Evolutionary conservation across 495 filamentous ascomycete species (phyloP).

Genomic region (Lindgomyces ingoldianus): DNA sequence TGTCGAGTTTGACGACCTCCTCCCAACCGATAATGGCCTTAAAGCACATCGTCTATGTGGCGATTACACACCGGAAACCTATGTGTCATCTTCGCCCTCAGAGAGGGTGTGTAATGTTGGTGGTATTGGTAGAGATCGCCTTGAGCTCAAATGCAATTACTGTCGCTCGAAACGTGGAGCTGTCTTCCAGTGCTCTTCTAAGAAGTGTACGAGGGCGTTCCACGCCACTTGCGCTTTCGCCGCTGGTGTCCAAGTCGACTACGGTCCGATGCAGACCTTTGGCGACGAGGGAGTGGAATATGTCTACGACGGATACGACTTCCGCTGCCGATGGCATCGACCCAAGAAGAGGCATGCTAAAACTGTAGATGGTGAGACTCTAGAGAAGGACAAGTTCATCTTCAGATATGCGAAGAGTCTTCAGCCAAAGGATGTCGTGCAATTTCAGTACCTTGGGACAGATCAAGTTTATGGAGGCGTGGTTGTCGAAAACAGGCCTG

Average conservation of each 20-base stretch:
- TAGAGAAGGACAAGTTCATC: conserved; percentile 73
- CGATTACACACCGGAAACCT: conserved; percentile 89
- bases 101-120: conserved; percentile 77
- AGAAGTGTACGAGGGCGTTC: conserved; percentile 91
- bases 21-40: conserved; percentile 84
- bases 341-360: conserved; percentile 83
- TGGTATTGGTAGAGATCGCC: conserved; percentile 78
- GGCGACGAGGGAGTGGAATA: conserved; percentile 91
- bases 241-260: conserved; percentile 88
- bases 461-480: conserved; percentile 85
- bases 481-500: conserved; percentile 80
- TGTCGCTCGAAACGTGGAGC: conserved; percentile 91
- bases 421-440: conserved; percentile 74
- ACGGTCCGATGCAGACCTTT: conserved; percentile 79
- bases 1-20: conserved; percentile 76
- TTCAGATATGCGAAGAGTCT: conserved; percentile 67
- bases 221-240: conserved; percentile 92
- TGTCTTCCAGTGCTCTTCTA: conserved; percentile 94
- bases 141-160: conserved; percentile 90
- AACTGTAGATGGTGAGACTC: conserved; percentile 60
- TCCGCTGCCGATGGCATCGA: conserved; percentile 90
- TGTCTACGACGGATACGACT: conserved; percentile 82
- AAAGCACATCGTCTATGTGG: conserved; percentile 89
- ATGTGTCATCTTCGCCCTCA: conserved; percentile 68
- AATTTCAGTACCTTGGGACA: conserved; percentile 78